Conservation (phyloP, 352 stramenopile species). For the Peronospora belbahrii region DNA sequence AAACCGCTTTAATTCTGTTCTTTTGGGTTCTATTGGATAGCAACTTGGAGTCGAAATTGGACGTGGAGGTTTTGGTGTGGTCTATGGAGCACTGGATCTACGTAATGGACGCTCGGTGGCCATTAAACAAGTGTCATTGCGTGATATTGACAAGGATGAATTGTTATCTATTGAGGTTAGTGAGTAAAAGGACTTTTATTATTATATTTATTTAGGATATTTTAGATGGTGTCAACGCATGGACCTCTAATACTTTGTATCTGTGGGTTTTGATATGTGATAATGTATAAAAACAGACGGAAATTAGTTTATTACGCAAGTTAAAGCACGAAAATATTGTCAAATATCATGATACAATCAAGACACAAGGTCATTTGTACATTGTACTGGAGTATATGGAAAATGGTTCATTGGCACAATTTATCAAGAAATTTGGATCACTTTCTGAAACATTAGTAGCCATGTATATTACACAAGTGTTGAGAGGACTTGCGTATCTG, state of each 20-base stretch:
- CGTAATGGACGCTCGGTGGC: slow-evolving; percentile 76
- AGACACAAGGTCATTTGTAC: slow-evolving; percentile 70
- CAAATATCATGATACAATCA: slow-evolving; percentile 93
- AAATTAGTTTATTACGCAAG: slow-evolving; percentile 90
- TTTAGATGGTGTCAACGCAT: no score
- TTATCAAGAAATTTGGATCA: slow-evolving; percentile 90
- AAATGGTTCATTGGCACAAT: slow-evolving; percentile 88
- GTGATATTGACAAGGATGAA: slow-evolving; percentile 81
- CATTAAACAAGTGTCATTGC: slow-evolving; percentile 82
- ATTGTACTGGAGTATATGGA: slow-evolving; percentile 92
- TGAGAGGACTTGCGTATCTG: slow-evolving; percentile 85
- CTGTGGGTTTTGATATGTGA: no score
- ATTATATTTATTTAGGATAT: no score
- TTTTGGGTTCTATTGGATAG: slow-evolving; percentile 21
- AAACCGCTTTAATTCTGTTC: background rate
- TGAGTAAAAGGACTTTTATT: no score
- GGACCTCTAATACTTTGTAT: no score
- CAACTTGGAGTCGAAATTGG: slow-evolving; percentile 89
- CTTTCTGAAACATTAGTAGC: slow-evolving; percentile 87
- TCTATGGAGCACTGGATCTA: slow-evolving; percentile 85
- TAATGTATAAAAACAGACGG: no score
- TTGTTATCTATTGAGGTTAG: slow-evolving; percentile 71
- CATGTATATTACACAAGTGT: slow-evolving; percentile 91
- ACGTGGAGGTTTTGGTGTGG: slow-evolving; percentile 85
- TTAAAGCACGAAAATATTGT: slow-evolving; percentile 94